Evolutionary conservation across 805 yeast genomes (phyloP), one percentile per base, ranked within the genome.

Genomic region (Kodamaea neixiangensis): DNA sequence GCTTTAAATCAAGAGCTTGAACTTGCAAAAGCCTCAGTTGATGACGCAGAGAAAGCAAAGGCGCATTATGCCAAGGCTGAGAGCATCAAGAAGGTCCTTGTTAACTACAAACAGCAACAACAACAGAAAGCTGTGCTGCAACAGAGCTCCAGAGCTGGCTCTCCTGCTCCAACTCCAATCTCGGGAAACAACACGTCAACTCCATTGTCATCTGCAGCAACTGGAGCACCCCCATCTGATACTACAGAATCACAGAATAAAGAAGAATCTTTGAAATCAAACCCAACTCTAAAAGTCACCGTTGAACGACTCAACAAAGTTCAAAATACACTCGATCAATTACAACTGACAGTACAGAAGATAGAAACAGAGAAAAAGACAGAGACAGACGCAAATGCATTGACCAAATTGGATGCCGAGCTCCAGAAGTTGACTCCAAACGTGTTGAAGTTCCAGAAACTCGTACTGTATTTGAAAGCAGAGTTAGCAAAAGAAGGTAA

Each of bases 1-100:
- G 66, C 64, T 13, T 54, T 64, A 35, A 62, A 57, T 41, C 62
- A 62, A 18, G 66, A 64, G 49, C 59, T 63, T 29, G 66, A 62
- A 3, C 56, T 58, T 41, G 68, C 65, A 5, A 60, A 59, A 43
- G 62, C 63, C 7, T 64, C 66, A 2, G 64, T 64, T 11, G 45
- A 41, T 10, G 56, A 56, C 44, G 17, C 46, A 21, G 57, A 42
- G 13, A 54, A 53, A 46, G 66, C 65, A 9, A 54, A 61, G 35
- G 61, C 54, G 31, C 68, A 64, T 49, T 60, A 56, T 43, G 59
- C 60, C 38, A 57, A 59, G 21, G 68, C 67, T 7, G 66, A 64
- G 44, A 60, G 56, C 42, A 64, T 64, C 51, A 64, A 64, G 48
- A 63, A 58, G 49, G 59, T 64, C 31, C 56, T 64, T 42, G 51